These are phyloP conservation scores for Pseudoperonospora humuli DNA, from an alignment of 352 stramenopile genomes.

Conservation along the genomic window DNA sequence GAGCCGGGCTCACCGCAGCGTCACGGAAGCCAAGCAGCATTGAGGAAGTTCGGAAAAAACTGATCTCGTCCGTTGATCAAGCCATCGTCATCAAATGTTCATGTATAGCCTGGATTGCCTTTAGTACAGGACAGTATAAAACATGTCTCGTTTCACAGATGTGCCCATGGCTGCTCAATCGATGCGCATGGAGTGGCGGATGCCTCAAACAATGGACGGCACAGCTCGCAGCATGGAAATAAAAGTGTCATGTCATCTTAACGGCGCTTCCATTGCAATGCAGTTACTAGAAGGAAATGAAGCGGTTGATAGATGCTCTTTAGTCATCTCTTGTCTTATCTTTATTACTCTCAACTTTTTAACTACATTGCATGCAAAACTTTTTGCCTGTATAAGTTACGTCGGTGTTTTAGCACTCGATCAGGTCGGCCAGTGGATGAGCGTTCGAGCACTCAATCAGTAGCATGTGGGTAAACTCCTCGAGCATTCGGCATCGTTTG, in stretches of 20 bases:
- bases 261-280: background rate
- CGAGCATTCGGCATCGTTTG: constrained; percentile 63
- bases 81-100: too few relatives aligned
- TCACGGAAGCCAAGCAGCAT: too few relatives aligned
- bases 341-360: constrained; percentile 24
- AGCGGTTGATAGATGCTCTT: background rate
- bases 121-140: too few relatives aligned
- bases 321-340: constrained; percentile 9
- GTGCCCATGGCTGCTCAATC: too few relatives aligned
- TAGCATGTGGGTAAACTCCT: constrained; percentile 68
- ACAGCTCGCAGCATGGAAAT: too few relatives aligned
- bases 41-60: too few relatives aligned
- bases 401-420: constrained; percentile 35
- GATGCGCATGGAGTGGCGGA: background rate
- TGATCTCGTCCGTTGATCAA: too few relatives aligned
- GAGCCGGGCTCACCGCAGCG: too few relatives aligned
- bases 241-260: too few relatives aligned
- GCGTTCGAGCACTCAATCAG: constrained; percentile 67
- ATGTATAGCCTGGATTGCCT: too few relatives aligned
- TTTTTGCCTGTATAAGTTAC: constrained; percentile 26
- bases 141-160: too few relatives aligned
- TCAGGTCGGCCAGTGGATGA: constrained; percentile 59
- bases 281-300: background rate
- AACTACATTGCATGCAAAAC: constrained; percentile 31
- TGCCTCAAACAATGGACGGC: too few relatives aligned